Conservation (phyloP, 768 basidiomycete genomes). For the Porphyrellus cyaneotinctus region DNA sequence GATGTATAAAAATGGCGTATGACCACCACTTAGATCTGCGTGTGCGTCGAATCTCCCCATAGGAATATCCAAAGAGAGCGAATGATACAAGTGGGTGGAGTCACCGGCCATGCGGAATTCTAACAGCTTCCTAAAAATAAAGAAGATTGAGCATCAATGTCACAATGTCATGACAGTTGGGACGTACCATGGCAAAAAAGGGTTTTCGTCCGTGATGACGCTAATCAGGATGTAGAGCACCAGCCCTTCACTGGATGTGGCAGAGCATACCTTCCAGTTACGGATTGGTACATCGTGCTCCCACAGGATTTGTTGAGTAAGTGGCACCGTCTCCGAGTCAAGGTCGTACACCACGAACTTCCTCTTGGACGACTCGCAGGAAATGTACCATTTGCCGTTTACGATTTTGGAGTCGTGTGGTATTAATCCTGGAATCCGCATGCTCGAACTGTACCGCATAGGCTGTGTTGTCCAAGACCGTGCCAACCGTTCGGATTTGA, state of each 20-base stretch:
- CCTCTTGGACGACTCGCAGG: neutral
- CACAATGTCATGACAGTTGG: neutral
- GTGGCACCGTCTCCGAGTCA: neutral
- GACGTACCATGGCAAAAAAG: neutral
- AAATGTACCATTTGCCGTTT: neutral
- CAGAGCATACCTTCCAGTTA: neutral
- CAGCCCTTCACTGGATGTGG: neutral
- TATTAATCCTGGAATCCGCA: neutral
- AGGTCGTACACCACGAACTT: neutral
- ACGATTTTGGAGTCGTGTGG: neutral
- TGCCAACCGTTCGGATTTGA: neutral
- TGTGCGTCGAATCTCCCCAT: neutral
- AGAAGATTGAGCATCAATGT: neutral
- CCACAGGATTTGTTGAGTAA: neutral
- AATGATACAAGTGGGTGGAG: no score
- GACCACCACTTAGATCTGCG: neutral
- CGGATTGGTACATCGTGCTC: neutral
- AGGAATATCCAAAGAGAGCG: neutral
- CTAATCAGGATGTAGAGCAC: neutral
- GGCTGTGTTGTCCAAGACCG: neutral
- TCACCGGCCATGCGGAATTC: neutral
- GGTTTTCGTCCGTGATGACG: neutral
- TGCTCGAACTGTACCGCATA: neutral
- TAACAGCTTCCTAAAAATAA: neutral
- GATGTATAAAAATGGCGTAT: neutral